These are phyloP conservation scores for Stentor roeselii DNA, from an alignment of 73 alveolate genomes.

Conservation along the genomic window DNA sequence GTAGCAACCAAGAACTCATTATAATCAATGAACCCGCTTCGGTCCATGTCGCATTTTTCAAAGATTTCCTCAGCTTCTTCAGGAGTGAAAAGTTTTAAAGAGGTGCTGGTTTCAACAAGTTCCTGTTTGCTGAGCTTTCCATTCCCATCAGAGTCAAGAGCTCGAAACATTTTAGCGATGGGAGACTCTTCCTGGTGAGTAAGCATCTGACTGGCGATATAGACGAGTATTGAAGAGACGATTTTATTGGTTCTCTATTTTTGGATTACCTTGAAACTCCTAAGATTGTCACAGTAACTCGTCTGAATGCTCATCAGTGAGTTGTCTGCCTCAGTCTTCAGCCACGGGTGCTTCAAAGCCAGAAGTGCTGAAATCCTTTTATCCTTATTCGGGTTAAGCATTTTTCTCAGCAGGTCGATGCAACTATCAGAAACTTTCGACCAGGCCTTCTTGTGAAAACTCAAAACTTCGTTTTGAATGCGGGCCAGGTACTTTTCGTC, in stretches of 20 bases:
- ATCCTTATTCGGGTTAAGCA: constrained; percentile 51
- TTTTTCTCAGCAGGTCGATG: constrained; percentile 59
- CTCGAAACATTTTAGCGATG: background rate
- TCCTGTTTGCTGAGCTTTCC: background rate
- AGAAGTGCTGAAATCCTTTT: constrained; percentile 65
- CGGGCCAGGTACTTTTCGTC: constrained; percentile 52
- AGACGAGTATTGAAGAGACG: background rate
- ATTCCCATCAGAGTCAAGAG: background rate
- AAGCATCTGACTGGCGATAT: background rate
- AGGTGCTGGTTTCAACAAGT: background rate
- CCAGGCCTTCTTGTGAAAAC: constrained; percentile 50
- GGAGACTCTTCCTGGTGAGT: background rate
- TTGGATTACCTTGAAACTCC: background rate
- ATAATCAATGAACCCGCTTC: constrained; percentile 24
- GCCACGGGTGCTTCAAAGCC: constrained; percentile 70
- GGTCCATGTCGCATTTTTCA: background rate
- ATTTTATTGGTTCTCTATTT: background rate
- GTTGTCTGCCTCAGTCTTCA: background rate
- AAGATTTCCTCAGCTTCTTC: background rate
- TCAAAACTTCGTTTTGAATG: constrained; percentile 48
- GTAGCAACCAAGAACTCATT: background rate
- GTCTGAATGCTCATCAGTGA: background rate
- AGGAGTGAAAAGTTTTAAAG: background rate
- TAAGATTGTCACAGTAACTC: background rate
- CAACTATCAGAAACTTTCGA: constrained; percentile 61